Conservation (phyloP, 768 basidiomycete species). For the Termitomyces bulborhizus region DNA sequence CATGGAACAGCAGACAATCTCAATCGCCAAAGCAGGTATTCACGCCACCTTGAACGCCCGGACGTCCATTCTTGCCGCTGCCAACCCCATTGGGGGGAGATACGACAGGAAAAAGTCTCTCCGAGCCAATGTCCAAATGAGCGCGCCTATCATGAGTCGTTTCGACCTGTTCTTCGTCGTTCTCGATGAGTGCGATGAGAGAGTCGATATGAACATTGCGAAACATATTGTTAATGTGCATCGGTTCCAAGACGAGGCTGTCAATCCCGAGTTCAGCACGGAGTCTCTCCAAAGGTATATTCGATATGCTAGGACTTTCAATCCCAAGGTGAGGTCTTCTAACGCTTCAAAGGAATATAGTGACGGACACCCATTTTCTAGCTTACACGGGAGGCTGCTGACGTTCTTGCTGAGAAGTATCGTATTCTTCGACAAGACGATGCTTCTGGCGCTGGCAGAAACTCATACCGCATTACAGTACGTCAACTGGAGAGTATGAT, state of each 20-base stretch:
- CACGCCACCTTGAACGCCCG: slow-evolving; percentile 97
- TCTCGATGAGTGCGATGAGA: slow-evolving; percentile 93
- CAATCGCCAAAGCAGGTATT: slow-evolving; percentile 98
- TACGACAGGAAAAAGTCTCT: slow-evolving; percentile 94
- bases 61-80: slow-evolving; percentile 95
- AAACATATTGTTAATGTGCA: slow-evolving; percentile 98
- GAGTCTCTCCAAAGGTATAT: slow-evolving; percentile 97
- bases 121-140: slow-evolving; percentile 93
- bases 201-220: slow-evolving; percentile 88
- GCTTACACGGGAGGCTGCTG: slow-evolving; percentile 90
- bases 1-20: slow-evolving; percentile 99
- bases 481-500: slow-evolving; percentile 99
- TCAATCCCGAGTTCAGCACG: slow-evolving; percentile 95
- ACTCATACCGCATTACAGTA: slow-evolving; percentile 96
- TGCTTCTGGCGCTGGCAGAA: slow-evolving; percentile 77
- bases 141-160: slow-evolving; percentile 97
- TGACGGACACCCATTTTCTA: slow-evolving; percentile 24
- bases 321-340: slow-evolving; percentile 63
- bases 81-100: slow-evolving; percentile 94
- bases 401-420: slow-evolving; percentile 94
- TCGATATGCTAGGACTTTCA: slow-evolving; percentile 94
- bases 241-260: slow-evolving; percentile 90
- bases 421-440: slow-evolving; percentile 90
- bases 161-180: slow-evolving; percentile 99
- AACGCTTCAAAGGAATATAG: background rate